phyloP scores from a whole-genome alignment of 2,329 filamentous ascomycete genomes.

The Microcera coccophila region DNA sequence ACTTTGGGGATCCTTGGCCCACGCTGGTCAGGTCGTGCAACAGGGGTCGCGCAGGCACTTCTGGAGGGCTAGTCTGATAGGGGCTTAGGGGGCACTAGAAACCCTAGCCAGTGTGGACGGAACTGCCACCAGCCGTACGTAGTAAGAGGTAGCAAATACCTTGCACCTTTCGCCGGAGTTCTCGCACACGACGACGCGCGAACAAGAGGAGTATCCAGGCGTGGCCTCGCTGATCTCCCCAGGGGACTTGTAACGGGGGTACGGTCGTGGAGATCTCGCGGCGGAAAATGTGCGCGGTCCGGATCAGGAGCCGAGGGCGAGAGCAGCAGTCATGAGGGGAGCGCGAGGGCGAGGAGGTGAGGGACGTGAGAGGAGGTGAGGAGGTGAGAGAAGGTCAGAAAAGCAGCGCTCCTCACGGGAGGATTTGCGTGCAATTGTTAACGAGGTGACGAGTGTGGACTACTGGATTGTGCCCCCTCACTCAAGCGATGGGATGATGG shows the following conservation, averaged over 20 bases:
- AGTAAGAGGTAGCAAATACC: conserved; percentile 3
- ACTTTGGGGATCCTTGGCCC: conserved; percentile 2
- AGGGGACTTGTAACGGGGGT: not conserved
- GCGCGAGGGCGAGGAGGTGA: too few relatives aligned
- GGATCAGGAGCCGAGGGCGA: not conserved
- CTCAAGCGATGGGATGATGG: too few relatives aligned
- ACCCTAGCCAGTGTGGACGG: not conserved
- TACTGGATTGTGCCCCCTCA: too few relatives aligned
- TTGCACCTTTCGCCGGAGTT: not conserved
- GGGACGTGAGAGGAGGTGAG: too few relatives aligned
- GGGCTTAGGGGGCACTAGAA: not conserved
- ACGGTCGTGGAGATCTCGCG: not conserved
- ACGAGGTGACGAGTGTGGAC: too few relatives aligned
- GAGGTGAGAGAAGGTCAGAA: too few relatives aligned
- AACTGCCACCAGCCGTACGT: conserved; percentile 12
- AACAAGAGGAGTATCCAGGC: not conserved
- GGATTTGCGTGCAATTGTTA: too few relatives aligned
- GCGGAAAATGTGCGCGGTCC: not conserved
- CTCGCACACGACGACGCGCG: not conserved
- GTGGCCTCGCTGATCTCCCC: not conserved
- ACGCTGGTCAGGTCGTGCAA: conserved; percentile 7
- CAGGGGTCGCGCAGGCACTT: conserved; percentile 14
- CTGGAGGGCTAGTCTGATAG: not conserved
- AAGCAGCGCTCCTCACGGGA: too few relatives aligned
- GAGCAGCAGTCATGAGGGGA: too few relatives aligned